Base-by-base conservation (phyloP, 2,329 filamentous ascomycete species). In the Aspergillus sp. region DNA sequence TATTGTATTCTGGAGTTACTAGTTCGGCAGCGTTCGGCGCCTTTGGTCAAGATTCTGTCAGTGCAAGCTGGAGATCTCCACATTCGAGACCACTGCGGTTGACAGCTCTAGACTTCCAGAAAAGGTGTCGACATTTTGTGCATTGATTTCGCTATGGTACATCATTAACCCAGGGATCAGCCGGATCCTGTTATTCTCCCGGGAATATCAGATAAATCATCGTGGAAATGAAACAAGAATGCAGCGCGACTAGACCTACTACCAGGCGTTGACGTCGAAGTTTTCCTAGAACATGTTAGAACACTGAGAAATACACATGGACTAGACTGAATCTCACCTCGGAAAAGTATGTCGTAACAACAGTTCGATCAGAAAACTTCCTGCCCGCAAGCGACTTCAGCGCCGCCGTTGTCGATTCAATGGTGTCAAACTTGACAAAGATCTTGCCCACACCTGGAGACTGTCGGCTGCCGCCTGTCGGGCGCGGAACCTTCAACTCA, bases 401-500 rank as follows among this genome's bases (percentile, higher is more conserved):
- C 7, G 95, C 96, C 69, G 90, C 93, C 61, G 89, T 88, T 18
- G 93, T 90, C 8, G 88, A 86, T 50, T 92, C 91, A 2, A 84
- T 79, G 3, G 81, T 85, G 63, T 95, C 90, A 70, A 91, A 99
- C 74, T 97, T 98, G 79, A 99, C 88, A 72, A 89, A 99, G 65
- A 99, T 98, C 82, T 98, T 99, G 72, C 95, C 95, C 20, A 99
- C 92, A 47, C 95, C 95, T 30, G 91, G 85, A 20, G 89, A 90
- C 71, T 95, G 89, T 66, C 92, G 86, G 73, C 87, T 90, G 48
- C 90, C 91, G 66, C 90, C 90, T 20, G 85, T 86, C 2, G 95
- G 93, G 58, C 95, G 85, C 4, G 95, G 95, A 57, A 99, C 88
- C 80, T 99, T 99, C 75, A 98, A 80, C n/a, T 92, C 90, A 42